Percentiles rank a stretch among this genome's conserved stretches.
Evolutionary conservation across 768 basidiomycete species (phyloP).

Genomic region (Trametes meyenii): DNA sequence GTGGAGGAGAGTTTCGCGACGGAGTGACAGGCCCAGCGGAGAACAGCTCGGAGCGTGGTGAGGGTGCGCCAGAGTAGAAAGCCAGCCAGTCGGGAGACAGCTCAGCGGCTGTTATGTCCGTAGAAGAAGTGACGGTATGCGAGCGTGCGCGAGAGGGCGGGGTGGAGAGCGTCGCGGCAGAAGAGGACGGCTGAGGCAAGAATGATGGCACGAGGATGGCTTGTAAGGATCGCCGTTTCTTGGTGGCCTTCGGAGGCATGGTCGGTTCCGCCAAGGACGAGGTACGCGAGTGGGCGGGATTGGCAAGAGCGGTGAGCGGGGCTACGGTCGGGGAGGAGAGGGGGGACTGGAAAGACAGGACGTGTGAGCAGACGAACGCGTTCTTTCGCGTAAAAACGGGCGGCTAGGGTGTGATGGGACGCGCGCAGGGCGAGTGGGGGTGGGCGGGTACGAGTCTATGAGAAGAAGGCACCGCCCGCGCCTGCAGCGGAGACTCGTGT

Average conservation of each 20-base stretch:
- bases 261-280: neutral
- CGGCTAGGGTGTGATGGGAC: conserved; percentile 16
- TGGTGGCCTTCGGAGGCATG: conserved; percentile 40
- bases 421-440: conserved; percentile 6
- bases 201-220: conserved; percentile 54
- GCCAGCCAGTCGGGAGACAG: conserved; percentile 25
- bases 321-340: neutral
- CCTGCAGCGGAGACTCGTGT: conserved; percentile 15
- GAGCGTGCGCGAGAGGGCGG: conserved; percentile 21
- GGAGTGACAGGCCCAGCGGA: conserved; percentile 22
- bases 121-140: conserved; percentile 27
- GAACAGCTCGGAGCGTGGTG: conserved; percentile 17
- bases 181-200: conserved; percentile 33
- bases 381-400: conserved; percentile 20
- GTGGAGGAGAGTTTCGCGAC: conserved; percentile 34
- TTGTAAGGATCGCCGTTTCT: conserved; percentile 57
- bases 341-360: conserved; percentile 14
- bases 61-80: conserved; percentile 20
- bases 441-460: neutral
- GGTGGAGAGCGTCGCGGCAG: conserved; percentile 7
- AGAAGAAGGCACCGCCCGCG: conserved; percentile 12
- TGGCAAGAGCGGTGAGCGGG: neutral
- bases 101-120: conserved; percentile 30
- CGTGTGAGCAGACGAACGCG: conserved; percentile 10
- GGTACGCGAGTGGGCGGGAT: conserved; percentile 17